phyloP scores from a whole-genome alignment of 495 filamentous ascomycete genomes.

The Aspergillus steynii region DNA sequence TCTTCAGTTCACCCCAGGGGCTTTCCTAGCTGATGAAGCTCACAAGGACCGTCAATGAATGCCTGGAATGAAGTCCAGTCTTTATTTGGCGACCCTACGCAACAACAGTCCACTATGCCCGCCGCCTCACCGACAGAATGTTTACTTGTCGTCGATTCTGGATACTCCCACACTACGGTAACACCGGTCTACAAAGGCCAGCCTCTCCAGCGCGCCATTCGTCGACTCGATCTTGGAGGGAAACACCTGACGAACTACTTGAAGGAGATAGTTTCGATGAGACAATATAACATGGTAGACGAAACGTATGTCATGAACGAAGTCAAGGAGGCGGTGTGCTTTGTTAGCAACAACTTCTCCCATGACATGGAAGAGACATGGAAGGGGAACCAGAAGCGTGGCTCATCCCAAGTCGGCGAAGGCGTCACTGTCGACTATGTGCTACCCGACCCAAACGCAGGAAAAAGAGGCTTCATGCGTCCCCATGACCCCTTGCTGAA shows the following conservation, averaged over 20 bases:
- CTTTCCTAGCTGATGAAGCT: constrained; percentile 7
- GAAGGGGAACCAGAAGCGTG: constrained; percentile 68
- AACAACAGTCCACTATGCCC: constrained; percentile 25
- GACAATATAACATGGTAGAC: constrained; percentile 92
- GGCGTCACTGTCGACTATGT: constrained; percentile 92
- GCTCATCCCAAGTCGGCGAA: constrained; percentile 42
- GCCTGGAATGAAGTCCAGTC: constrained; percentile 77
- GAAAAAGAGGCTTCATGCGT: constrained; percentile 69
- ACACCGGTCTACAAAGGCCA: constrained; percentile 80
- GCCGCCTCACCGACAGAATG: constrained; percentile 69
- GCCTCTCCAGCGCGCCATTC: constrained; percentile 76
- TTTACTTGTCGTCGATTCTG: constrained; percentile 83
- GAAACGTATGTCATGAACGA: constrained; percentile 92
- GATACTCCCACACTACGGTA: constrained; percentile 92
- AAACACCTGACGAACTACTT: constrained; percentile 95
- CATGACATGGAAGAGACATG: constrained; percentile 77
- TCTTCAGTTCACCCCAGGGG: neutral
- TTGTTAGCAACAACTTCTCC: constrained; percentile 75
- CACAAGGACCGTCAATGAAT: constrained; percentile 67
- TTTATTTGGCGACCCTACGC: constrained; percentile 55
- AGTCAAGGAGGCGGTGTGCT: constrained; percentile 90
- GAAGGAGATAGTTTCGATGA: constrained; percentile 82
- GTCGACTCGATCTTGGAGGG: constrained; percentile 87
- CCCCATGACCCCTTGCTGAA: constrained; percentile 69
- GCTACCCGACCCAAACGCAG: constrained; percentile 83